These are phyloP conservation scores for Psilocybe mexicana DNA, from an alignment of 1,284 basidiomycete species.

Conservation along the genomic window DNA sequence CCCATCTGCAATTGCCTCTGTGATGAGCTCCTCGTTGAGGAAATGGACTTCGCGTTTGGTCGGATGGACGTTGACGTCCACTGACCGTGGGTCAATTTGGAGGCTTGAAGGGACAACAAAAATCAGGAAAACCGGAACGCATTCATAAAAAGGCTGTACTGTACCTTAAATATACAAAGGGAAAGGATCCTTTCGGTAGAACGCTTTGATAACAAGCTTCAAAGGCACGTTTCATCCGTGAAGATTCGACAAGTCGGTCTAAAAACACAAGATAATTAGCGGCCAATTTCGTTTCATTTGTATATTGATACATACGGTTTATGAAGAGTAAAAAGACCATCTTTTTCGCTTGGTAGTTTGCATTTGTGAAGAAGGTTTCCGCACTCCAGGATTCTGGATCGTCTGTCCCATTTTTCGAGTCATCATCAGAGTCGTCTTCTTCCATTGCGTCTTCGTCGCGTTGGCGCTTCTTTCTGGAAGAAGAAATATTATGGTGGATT, in stretches of 20 bases:
- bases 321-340: conserved; percentile 92
- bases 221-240: conserved; percentile 83
- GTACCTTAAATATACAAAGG: conserved; percentile 94
- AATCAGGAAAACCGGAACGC: background rate
- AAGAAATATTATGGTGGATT: conserved; percentile 53
- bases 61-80: conserved; percentile 98
- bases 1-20: conserved; percentile 75
- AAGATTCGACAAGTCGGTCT: conserved; percentile 95
- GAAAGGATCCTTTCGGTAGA: conserved; percentile 89
- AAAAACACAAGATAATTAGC: background rate
- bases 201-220: conserved; percentile 86
- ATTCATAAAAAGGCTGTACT: background rate
- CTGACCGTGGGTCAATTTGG: conserved; percentile 80
- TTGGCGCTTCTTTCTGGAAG: conserved; percentile 20
- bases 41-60: conserved; percentile 98
- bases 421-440: conserved; percentile 6
- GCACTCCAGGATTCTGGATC: conserved; percentile 61
- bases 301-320: conserved; percentile 68
- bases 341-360: conserved; percentile 90
- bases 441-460: conserved; percentile 22
- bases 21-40: conserved; percentile 88
- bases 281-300: background rate
- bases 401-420: conserved; percentile 23
- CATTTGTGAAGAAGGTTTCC: conserved; percentile 81
- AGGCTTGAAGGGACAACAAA: conserved; percentile 50